Conservation (phyloP, 352 stramenopile species). For the Phytophthora pseudosyringae region DNA sequence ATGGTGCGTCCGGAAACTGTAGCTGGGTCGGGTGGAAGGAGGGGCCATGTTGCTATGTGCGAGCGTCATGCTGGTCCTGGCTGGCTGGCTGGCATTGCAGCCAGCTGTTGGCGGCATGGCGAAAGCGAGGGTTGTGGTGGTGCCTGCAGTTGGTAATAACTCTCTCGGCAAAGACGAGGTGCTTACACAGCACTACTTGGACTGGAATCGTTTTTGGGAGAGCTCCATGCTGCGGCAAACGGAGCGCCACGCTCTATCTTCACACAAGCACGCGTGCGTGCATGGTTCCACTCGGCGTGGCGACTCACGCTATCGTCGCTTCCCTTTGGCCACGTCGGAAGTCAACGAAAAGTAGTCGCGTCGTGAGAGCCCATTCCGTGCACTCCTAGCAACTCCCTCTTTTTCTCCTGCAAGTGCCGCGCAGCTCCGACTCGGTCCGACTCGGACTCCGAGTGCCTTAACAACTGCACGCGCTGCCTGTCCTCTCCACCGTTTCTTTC, state of each 20-base stretch:
- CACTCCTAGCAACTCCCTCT: slow-evolving; percentile 18
- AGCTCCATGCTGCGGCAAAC: slow-evolving; percentile 11
- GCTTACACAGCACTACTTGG: neutral
- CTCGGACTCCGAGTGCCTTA: neutral
- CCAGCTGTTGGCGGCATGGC: slow-evolving; percentile 11
- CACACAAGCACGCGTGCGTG: neutral
- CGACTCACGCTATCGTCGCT: slow-evolving; percentile 11
- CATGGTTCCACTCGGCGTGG: slow-evolving; percentile 3
- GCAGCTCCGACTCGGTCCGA: slow-evolving; percentile 10
- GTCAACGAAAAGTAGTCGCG: slow-evolving; percentile 28
- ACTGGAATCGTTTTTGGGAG: slow-evolving; percentile 4
- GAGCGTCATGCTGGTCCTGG: slow-evolving; percentile 16
- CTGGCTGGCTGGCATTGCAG: slow-evolving; percentile 5
- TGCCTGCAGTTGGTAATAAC: slow-evolving; percentile 13
- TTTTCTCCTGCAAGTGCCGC: slow-evolving; percentile 7
- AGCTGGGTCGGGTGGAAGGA: neutral
- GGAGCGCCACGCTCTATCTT: slow-evolving; percentile 1
- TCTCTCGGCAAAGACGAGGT: slow-evolving; percentile 5
- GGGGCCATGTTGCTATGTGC: neutral
- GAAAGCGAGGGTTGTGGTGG: slow-evolving; percentile 21
- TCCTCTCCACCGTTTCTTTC: slow-evolving; percentile 25
- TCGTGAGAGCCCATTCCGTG: slow-evolving; percentile 21
- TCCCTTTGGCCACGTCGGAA: slow-evolving; percentile 33
- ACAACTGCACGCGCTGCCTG: slow-evolving; percentile 8
- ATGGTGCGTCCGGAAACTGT: neutral